Conservation (phyloP, 768 basidiomycete genomes). For the Auricularia sp. region DNA sequence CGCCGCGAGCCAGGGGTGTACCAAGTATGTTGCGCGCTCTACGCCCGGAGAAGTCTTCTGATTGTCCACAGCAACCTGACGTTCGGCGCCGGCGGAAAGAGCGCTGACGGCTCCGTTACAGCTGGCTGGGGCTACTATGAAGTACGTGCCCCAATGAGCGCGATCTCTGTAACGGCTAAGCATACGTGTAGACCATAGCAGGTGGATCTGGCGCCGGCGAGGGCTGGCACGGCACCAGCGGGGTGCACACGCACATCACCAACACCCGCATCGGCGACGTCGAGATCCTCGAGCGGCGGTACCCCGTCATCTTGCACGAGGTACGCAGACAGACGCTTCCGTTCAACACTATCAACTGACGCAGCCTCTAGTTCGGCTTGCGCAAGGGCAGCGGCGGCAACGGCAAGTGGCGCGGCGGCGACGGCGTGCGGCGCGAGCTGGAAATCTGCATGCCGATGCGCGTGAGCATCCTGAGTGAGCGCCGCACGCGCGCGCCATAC, state of each 20-base stretch:
- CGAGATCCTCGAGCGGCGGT: constrained; percentile 87
- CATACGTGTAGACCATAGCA: constrained; percentile 62
- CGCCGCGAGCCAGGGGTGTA: constrained; percentile 89
- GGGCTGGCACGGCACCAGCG: constrained; percentile 83
- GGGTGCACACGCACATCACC: constrained; percentile 89
- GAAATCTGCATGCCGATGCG: constrained; percentile 76
- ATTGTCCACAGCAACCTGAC: constrained; percentile 58
- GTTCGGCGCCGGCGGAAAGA: constrained; percentile 83
- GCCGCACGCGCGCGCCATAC: constrained; percentile 64
- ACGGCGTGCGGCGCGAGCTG: constrained; percentile 75
- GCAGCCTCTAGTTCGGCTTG: constrained; percentile 50
- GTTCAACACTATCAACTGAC: neutral
- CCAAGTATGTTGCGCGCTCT: constrained; percentile 48
- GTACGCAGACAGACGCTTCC: neutral
- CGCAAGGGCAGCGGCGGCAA: constrained; percentile 58
- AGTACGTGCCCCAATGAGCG: constrained; percentile 25
- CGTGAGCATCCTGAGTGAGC: constrained; percentile 80
- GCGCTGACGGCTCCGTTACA: constrained; percentile 60
- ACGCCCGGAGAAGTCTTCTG: neutral
- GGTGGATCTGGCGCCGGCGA: constrained; percentile 91
- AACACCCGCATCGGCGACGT: constrained; percentile 91
- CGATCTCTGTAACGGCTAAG: neutral
- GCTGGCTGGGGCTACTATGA: constrained; percentile 90
- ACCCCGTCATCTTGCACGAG: constrained; percentile 74
- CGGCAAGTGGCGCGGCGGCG: constrained; percentile 70